Evolutionary conservation across 2,329 filamentous ascomycete species (phyloP), one percentile per base, ranked within the genome.

Genomic region (Nigrograna mackinnonii): DNA sequence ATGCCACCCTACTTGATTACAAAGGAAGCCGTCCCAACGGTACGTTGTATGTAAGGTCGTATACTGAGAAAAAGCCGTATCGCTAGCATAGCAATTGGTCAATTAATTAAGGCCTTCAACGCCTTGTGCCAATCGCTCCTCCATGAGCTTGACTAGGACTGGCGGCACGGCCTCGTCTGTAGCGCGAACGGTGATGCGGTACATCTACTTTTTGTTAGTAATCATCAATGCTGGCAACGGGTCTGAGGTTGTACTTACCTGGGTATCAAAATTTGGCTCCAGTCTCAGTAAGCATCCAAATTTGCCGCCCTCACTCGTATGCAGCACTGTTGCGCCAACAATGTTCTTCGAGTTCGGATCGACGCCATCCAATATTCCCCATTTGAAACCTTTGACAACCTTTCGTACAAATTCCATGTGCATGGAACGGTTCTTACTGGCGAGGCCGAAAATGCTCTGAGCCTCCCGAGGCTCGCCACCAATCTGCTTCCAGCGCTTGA

Each of bases 401-500:
- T 79, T 82, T 37, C 84, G 76, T 33, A 95, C 86, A 54, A 89
- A 91, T 2, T 75, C 71, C 44, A 87, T 82, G 46, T 79, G 87
- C 49, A 95, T 81, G 50, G 86, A 84, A 11, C 78, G 76, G 13
- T 76, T 78, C 41, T 79, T 78, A 50, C 71, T 77, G 20, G 77
- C 78, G 1, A 92, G 66, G 0, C 85, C 84, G 68, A 99, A 95
- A 22, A 97, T 90, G 35, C 81, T 81, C 67, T 99, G 94, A 0
- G 89, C 85, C 69, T 99, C 95, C 21, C 95, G 82, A 1, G 91
- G 86, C 2, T 83, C 83, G 4, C 88, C 90, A 11, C 94, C 94
- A 57, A 99, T 97, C 72, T 99, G 94, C 77, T 96, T 95, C 94
- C 94, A 99, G 38, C 95, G 80, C 77, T 95, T 96, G 81, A 99